Conservation (phyloP, 768 basidiomycete species). For the Leccinum ochraceum region DNA sequence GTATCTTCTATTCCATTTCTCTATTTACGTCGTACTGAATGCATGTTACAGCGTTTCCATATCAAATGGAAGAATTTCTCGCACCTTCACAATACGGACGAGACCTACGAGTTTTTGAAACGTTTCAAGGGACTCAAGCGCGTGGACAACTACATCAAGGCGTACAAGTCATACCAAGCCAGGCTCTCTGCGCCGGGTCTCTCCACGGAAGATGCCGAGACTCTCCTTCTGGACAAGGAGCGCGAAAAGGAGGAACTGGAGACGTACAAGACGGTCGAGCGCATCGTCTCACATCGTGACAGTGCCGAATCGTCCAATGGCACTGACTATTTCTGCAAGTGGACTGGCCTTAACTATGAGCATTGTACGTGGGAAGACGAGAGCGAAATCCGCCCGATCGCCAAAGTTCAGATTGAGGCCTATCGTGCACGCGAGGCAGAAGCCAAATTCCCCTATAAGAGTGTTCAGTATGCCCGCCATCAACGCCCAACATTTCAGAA, state of each 20-base stretch:
- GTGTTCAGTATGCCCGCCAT: constrained; percentile 60
- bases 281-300: constrained; percentile 81
- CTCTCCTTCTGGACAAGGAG: constrained; percentile 86
- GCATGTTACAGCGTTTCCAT: constrained; percentile 77
- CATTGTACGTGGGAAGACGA: constrained; percentile 95
- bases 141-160: constrained; percentile 98
- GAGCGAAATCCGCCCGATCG: constrained; percentile 77
- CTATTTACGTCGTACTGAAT: constrained; percentile 6
- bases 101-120: constrained; percentile 94
- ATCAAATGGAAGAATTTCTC: constrained; percentile 99
- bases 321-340: constrained; percentile 95
- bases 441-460: constrained; percentile 85
- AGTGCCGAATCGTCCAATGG: constrained; percentile 45
- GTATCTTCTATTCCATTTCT: constrained; percentile 42
- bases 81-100: constrained; percentile 99
- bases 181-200: constrained; percentile 64
- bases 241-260: constrained; percentile 91
- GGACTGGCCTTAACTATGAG: constrained; percentile 90
- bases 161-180: constrained; percentile 72
- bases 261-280: constrained; percentile 87
- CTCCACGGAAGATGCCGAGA: constrained; percentile 86
- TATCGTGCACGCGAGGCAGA: constrained; percentile 77
- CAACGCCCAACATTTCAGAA: constrained; percentile 79
- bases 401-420: constrained; percentile 74
- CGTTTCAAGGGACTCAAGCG: constrained; percentile 94